These are phyloP conservation scores for Rubia peregrina DNA, from an alignment of 305 asterid genomes.

Conservation along the genomic window DNA sequence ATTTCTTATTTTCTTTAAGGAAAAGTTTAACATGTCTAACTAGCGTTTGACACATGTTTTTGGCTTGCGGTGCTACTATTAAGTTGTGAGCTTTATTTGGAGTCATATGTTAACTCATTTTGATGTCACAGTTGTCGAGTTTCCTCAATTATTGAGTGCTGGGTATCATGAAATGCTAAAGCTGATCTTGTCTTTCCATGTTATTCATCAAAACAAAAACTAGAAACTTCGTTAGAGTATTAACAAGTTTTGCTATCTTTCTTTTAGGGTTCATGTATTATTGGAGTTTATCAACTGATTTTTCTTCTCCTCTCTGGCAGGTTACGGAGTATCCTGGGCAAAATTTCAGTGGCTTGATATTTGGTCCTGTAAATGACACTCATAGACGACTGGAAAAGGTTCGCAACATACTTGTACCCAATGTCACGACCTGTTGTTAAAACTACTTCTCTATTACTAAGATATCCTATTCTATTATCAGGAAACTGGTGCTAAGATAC, in stretches of 20 bases:
- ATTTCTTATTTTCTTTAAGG: not conserved
- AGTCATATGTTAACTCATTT: not conserved
- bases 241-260: not conserved
- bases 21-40: not conserved
- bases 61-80: not conserved
- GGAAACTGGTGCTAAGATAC: slow-evolving; percentile 95
- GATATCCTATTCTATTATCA: slow-evolving; percentile 26
- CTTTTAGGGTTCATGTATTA: not conserved
- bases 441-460: slow-evolving; percentile 12
- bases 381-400: slow-evolving; percentile 91
- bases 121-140: not conserved
- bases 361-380: slow-evolving; percentile 65
- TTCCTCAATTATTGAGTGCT: not conserved
- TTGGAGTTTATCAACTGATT: not conserved
- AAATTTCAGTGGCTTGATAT: slow-evolving; percentile 53
- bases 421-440: not conserved
- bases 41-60: not conserved
- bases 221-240: not conserved
- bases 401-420: slow-evolving; percentile 11
- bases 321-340: slow-evolving; percentile 66
- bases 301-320: slow-evolving; percentile 46
- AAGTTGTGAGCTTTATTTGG: not conserved
- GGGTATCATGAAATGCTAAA: not conserved
- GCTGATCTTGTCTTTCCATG: not conserved
- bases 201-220: not conserved